Evolutionary conservation across 768 basidiomycete species (phyloP).

Genomic region (Boletus edulis): DNA sequence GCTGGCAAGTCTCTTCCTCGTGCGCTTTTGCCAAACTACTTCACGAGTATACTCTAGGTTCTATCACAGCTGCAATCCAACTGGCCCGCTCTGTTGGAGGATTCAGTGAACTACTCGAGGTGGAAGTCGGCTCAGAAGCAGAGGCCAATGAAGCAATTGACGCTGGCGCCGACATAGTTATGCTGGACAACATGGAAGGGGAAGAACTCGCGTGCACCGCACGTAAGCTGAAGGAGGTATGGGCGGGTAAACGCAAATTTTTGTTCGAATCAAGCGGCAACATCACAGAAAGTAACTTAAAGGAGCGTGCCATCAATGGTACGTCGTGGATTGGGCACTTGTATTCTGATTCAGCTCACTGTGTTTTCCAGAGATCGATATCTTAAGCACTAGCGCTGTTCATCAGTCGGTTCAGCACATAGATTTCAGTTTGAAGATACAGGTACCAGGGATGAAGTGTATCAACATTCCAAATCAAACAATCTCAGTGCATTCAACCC

Average conservation of each 20-base stretch:
- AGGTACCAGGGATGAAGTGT: constrained; percentile 48
- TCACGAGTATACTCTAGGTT: constrained; percentile 48
- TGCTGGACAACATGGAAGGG: constrained; percentile 94
- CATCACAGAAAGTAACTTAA: constrained; percentile 85
- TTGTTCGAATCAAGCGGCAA: constrained; percentile 93
- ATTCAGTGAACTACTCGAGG: constrained; percentile 88
- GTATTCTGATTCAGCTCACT: background rate
- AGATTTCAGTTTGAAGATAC: constrained; percentile 97
- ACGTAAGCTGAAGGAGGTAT: constrained; percentile 68
- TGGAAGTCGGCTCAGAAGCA: constrained; percentile 84
- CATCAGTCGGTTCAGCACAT: constrained; percentile 93
- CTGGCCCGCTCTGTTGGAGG: constrained; percentile 89
- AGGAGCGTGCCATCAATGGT: constrained; percentile 82
- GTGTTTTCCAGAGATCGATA: constrained; percentile 77
- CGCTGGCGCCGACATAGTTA: constrained; percentile 92
- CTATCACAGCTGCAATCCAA: constrained; percentile 84
- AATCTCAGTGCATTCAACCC: constrained; percentile 73
- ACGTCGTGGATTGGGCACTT: constrained; percentile 16
- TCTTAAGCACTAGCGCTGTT: constrained; percentile 85
- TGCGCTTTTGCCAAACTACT: background rate
- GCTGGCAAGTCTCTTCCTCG: constrained; percentile 51
- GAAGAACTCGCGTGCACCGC: constrained; percentile 66
- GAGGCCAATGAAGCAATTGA: constrained; percentile 98
- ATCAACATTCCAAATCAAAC: constrained; percentile 48
- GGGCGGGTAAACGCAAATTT: constrained; percentile 80